Evolutionary conservation across 495 filamentous ascomycete genomes (phyloP), one percentile per base, ranked within the genome.

Genomic region (Arthonia radiata): DNA sequence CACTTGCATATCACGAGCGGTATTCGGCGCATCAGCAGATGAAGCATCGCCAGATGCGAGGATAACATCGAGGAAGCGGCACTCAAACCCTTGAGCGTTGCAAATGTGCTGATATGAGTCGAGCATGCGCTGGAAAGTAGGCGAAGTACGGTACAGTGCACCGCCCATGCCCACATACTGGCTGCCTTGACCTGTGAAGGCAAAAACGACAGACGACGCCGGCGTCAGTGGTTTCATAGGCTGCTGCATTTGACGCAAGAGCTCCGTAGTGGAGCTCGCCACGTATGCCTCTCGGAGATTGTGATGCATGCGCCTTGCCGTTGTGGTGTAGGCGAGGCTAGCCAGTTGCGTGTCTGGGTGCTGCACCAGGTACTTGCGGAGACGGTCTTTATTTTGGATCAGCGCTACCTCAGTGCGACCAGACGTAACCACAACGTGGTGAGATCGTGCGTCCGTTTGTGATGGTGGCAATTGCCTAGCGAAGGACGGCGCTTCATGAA

Each of bases 101-200:
- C 61, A 66, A 23, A 82, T 58, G 21, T 60, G 53, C 38, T 86
- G 56, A 29, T 78, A 67, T 31, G 73, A 62, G 26, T 71, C 54
- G 28, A 91, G 71, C 25, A 61, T 59, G 12, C 57, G 42, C 22
- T 67, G 65, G 60, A 86, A 89, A 10, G 61, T 45, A 3, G 60
- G 51, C 35, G 62, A 54, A 32, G 66, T 53, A 25, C 65, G 45
- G 42, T 67, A 83, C 6, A 82, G 46, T 33, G 78, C 60, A 41
- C 66, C 63, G 23, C 72, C 76, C 36, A 90, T 66, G n/a, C 56
- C 66, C 11, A 56, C 49, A 39, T 59, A 75, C 27, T 71, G 63
- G 1, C 65, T 59, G 10, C 71, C 71, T 39, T 78, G 71, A 15
- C 71, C 71, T 9, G 69, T 76, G 35, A 76, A 79, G 18, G 64